These are phyloP conservation scores for Leccinum rimulosum DNA, from an alignment of 768 basidiomycete species.

Conservation along the genomic window DNA sequence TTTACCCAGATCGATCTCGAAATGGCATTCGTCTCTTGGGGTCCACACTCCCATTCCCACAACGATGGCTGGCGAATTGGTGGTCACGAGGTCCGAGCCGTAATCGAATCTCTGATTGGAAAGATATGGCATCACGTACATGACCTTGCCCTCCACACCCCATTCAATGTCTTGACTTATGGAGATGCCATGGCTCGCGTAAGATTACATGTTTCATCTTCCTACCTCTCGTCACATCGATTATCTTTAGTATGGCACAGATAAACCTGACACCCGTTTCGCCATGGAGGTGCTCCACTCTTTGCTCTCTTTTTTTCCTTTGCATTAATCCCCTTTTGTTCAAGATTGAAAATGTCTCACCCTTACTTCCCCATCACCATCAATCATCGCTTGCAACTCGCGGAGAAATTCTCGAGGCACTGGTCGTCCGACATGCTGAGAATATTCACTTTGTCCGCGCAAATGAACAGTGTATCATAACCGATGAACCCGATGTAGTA, in stretches of 20 bases:
- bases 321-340: constrained; percentile 11
- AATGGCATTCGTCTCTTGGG: constrained; percentile 94
- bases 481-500: constrained; percentile 28
- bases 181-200: constrained; percentile 87
- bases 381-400: constrained; percentile 23
- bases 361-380: constrained; percentile 28
- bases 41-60: constrained; percentile 26
- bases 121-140: constrained; percentile 75
- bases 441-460: constrained; percentile 29
- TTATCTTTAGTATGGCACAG: constrained; percentile 76
- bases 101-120: constrained; percentile 73
- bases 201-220: constrained; percentile 29
- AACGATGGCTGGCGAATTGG: constrained; percentile 76
- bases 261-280: constrained; percentile 93
- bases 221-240: constrained; percentile 17
- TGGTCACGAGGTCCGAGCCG: constrained; percentile 73
- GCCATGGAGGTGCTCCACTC: constrained; percentile 68
- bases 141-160: constrained; percentile 53
- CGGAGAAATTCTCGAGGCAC: constrained; percentile 31
- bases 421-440: constrained; percentile 33
- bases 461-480: constrained; percentile 12
- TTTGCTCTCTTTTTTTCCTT: constrained; percentile 1
- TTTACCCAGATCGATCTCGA: constrained; percentile 97
- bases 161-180: constrained; percentile 85
- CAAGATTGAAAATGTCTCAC: constrained; percentile 36